These are phyloP conservation scores for Chytriomyces sp. DNA, from an alignment of 192 early-diverging fungal genomes.

Conservation along the genomic window DNA sequence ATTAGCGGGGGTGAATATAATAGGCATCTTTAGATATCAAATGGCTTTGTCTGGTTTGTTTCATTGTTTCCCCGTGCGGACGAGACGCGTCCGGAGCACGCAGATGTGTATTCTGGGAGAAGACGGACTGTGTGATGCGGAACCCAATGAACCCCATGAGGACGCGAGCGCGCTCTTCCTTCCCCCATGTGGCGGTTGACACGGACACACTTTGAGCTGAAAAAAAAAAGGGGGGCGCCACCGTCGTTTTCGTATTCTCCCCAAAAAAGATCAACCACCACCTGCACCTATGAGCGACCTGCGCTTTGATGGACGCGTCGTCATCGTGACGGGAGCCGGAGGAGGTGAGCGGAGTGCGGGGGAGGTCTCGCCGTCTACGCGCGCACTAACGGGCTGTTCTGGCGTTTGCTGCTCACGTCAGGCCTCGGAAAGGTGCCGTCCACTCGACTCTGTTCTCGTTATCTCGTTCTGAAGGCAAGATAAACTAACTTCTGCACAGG, in stretches of 20 bases:
- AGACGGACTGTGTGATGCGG: too few species aligned
- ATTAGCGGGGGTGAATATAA: too few species aligned
- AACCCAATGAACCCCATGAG: too few species aligned
- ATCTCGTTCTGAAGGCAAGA: not conserved
- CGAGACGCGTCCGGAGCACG: too few species aligned
- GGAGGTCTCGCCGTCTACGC: slow-evolving; percentile 1
- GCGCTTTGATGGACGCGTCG: slow-evolving; percentile 66
- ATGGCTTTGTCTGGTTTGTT: too few species aligned
- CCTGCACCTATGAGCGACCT: slow-evolving; percentile 11
- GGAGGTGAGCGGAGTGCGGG: slow-evolving; percentile 62
- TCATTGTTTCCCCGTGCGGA: too few species aligned
- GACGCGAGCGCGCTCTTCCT: too few species aligned
- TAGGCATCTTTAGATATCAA: too few species aligned
- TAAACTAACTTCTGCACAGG: slow-evolving; percentile 36
- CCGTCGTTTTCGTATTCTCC: not conserved
- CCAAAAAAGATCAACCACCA: not conserved
- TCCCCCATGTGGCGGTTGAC: not conserved
- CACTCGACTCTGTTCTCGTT: not conserved
- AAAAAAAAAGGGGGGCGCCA: not conserved
- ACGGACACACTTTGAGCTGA: not conserved
- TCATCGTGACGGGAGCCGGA: slow-evolving; percentile 94
- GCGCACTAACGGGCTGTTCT: not conserved
- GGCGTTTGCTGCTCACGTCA: slow-evolving; percentile 9
- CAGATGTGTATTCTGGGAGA: too few species aligned
- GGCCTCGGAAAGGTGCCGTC: slow-evolving; percentile 52